Base-by-base conservation (phyloP, 768 basidiomycete species). In the Rhodotorula diobovata region DNA sequence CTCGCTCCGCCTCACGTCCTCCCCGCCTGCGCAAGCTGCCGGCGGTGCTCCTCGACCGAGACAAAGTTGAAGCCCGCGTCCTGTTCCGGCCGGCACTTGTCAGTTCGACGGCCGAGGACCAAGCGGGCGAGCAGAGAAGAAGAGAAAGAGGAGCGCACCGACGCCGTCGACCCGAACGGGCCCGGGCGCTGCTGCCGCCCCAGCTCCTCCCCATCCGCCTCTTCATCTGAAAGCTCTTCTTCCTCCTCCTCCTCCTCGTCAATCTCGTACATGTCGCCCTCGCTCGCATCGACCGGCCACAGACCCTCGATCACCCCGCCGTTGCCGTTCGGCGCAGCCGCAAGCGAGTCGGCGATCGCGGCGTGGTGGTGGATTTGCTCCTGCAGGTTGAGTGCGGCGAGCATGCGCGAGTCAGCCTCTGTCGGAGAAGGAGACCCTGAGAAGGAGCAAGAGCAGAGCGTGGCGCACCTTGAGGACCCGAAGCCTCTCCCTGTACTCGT, bases 301-400 rank as follows among this genome's bases (percentile, higher is more conserved):
- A n/a, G 14, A 15, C 41, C 41, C 15, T 59, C 18, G 25, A 28
- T 25, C 28, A 25, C 57, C 15, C 32, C 39, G 39, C 41, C 41
- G 41, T 43, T 12, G 14, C 41, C 41, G 41, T 43, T 43, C 39
- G 11, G 16, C 2, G 32, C 34, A 12, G 15, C 63, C n/a, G 65
- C 61, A 39, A 71, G 61, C n/a, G 61, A 46, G 32, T 71, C 70
- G 32, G 70, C 70, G 41, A 71, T 35, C 25, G 70, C 70, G 16
- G 70, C 70, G 45, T 71, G 70, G 45, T 71, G 70, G 50, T 71
- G 70, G 37, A 71, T 71, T 60, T 71, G 70, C 37, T 71, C 66
- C 70, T 71, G 54, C 18, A 6, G 25, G 28, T 11, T 14, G 37
- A 25, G 35, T 1, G 23, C 18, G 28, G n/a, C 57, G 45, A 21